Evolutionary conservation across 257 asterid genomes (phyloP), one percentile per base, ranked within the genome.

Genomic region (Sherardia arvensis): DNA sequence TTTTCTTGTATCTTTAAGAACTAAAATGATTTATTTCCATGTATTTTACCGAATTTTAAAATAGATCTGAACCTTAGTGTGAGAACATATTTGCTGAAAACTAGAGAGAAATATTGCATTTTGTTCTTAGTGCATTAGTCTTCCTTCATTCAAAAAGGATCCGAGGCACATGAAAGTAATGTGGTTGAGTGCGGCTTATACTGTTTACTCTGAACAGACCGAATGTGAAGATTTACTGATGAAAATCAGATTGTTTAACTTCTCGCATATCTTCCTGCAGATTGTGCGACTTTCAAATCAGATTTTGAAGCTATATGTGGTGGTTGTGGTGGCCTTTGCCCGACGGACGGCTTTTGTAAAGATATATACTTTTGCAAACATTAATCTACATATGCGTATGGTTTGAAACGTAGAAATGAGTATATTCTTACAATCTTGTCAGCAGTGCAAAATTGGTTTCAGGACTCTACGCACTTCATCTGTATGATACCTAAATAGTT

Each of bases 31-130:
- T 67, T 36, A 34, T 14, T 28, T 22, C 27, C 17, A 2, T 12
- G 11, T 25, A 4, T 25, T 26, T 45, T 27, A 30, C 43, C 20
- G 14, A 43, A 18, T n/a, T n/a, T n/a, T n/a, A 45, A 82, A 65
- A 73, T 70, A 36, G 56, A 65, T 77, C 81, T 57, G 75, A 66
- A 61, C 66, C 79, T 61, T 68, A 47, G 56, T 14, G 49, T 40
- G n/a, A 14, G 49, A 38, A 3, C 3, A 3, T 10, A 18, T 40
- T 40, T 40, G n/a, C 1, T 36, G 10, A 14, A 34, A 14, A 40
- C 49, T 40, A 40, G n/a, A 40, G 49, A 40, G 3, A 6, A 43
- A 3, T 15, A 20, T 43, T 43, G 49, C 49, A 43, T 14, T 43
- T 43, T 38, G 47, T 38, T 10, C 47, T 38, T 38, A 11, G 17